phyloP scores from a whole-genome alignment of 352 stramenopile genomes.

The Globisporangium canariense region DNA sequence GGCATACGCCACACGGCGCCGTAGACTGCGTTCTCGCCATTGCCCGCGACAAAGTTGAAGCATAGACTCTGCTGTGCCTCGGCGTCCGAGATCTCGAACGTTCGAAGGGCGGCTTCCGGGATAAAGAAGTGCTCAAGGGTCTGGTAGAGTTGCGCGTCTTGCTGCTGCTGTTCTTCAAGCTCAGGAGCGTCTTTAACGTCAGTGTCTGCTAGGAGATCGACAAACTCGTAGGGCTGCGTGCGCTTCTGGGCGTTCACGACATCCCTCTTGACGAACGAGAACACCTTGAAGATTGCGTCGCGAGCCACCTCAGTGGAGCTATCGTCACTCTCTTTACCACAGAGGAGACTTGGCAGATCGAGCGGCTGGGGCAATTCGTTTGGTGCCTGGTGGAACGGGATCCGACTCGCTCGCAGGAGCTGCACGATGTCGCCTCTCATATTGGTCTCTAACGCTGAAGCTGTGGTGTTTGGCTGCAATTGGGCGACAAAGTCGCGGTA shows the following conservation, averaged over 20 bases:
- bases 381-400: conserved; percentile 59
- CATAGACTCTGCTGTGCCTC: conserved; percentile 21
- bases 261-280: conserved; percentile 19
- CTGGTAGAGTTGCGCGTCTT: conserved; percentile 16
- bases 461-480: neutral
- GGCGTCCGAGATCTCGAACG: conserved; percentile 11
- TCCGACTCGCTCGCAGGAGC: conserved; percentile 40
- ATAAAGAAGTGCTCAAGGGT: conserved; percentile 46
- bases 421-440: conserved; percentile 27
- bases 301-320: conserved; percentile 9
- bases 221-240: conserved; percentile 5
- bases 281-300: conserved; percentile 24
- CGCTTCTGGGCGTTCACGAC: conserved; percentile 1
- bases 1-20: conserved; percentile 38
- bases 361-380: conserved; percentile 14
- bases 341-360: conserved; percentile 15
- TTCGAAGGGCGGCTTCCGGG: conserved; percentile 23
- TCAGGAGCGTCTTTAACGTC: too few relatives aligned
- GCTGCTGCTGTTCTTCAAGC: neutral
- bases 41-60: conserved; percentile 59
- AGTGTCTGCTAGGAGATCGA: neutral
- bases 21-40: conserved; percentile 31
- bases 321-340: neutral
- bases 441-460: neutral
- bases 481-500: conserved; percentile 46